A percentile compares a stretch with the other conserved stretches of the same genome.
Conservation (phyloP, 2,329 filamentous ascomycete genomes). For the Lithohypha guttulata region DNA sequence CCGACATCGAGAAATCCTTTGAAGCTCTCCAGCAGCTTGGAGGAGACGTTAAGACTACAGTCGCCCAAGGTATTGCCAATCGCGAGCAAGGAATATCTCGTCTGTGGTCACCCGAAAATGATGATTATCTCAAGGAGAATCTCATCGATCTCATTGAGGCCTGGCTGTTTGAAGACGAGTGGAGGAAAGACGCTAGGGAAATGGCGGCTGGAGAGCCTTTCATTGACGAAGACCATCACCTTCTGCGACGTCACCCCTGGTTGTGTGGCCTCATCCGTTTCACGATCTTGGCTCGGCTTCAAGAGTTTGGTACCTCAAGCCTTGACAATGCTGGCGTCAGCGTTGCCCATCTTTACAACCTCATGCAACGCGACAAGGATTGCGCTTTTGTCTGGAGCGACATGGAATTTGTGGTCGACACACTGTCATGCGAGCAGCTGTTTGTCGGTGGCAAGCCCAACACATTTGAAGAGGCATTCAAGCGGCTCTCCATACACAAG, state of each 20-base stretch:
- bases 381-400: background rate
- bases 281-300: background rate
- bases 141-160: background rate
- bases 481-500: background rate
- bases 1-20: background rate
- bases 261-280: background rate
- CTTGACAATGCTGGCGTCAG: background rate
- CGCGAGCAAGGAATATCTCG: background rate
- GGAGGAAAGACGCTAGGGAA: background rate
- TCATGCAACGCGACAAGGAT: background rate
- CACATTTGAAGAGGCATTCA: background rate
- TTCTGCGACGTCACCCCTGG: background rate
- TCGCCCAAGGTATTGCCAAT: background rate
- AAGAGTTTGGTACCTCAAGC: background rate
- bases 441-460: slow-evolving; percentile 1
- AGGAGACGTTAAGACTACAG: background rate
- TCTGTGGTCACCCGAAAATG: background rate
- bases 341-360: background rate
- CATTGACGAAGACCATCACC: background rate
- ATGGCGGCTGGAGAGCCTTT: background rate
- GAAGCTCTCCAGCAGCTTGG: background rate
- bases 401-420: background rate
- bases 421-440: background rate
- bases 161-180: background rate
- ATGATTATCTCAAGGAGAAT: background rate